Evolutionary conservation across 73 alveolate species (phyloP), one percentile per base, ranked within the genome.

Genomic region (Durusdinium trenchii): DNA sequence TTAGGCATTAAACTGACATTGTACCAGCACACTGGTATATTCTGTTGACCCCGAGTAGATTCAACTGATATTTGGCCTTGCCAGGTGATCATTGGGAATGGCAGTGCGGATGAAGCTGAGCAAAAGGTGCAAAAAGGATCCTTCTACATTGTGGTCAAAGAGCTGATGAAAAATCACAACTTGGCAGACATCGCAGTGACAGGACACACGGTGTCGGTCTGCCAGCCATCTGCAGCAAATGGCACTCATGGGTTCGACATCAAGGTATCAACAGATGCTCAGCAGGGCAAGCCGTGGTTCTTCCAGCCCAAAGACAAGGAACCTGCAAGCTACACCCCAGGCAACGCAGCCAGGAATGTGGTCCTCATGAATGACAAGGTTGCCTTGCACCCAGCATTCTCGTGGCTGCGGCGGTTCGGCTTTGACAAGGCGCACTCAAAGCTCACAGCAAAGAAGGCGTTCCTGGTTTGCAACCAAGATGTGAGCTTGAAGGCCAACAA

Each of bases 71-170:
- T 36, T 43, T 16, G 86, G 38, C 51, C 30, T 35, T 76, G 60
- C 6, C 60, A 40, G 54, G 54, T 43, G 60, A 42, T 9, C 86
- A 10, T 32, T 75, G 50, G 54, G 54, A 10, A 7, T 45, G 64
- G 42, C 9, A 9, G 48, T 20, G 90, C 16, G 5, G 90, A 79
- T 79, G 85, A 73, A 51, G 85, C 26, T 16, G 7, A 6, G 4
- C 20, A 12, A 23, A 42, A 76, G 61, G 47, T 30, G 36, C 2
- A 30, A 5, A 18, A 38, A 14, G 87, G 87, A 14, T 42, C 87
- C 20, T 82, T 82, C 71, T 82, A 82, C 50, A 48, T 47, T 82
- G 71, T 46, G 69, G 92, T 26, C n/a, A 48, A 48, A 48, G 92
- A 48, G 32, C 54, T 82, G 43, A 50, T 23, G 50, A 9, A 46